Conservation (phyloP, 2,329 filamentous ascomycete species). For the Xylariomycetidae sp. region DNA sequence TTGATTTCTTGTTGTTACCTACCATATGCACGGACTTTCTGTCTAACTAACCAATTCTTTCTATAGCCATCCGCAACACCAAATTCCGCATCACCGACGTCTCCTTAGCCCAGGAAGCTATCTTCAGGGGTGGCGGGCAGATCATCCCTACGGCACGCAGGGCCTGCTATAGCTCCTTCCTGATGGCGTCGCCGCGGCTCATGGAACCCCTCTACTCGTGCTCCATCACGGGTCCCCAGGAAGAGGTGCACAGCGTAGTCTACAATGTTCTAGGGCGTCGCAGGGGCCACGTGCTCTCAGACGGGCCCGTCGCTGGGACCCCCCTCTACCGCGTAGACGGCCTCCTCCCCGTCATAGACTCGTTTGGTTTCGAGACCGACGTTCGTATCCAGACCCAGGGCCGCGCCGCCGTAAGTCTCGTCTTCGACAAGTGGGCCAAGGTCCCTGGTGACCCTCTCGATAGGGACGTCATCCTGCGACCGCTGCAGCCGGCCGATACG, state of each 20-base stretch:
- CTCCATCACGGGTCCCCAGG: slow-evolving; percentile 87
- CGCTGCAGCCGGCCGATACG: slow-evolving; percentile 80
- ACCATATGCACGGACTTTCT: no score
- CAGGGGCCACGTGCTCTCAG: slow-evolving; percentile 88
- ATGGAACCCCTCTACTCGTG: slow-evolving; percentile 97
- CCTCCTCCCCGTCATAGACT: slow-evolving; percentile 91
- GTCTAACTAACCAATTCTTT: no score
- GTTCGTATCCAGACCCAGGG: slow-evolving; percentile 94
- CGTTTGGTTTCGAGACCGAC: slow-evolving; percentile 97
- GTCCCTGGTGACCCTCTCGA: slow-evolving; percentile 95
- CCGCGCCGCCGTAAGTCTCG: slow-evolving; percentile 81
- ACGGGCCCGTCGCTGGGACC: slow-evolving; percentile 89
- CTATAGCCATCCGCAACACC: slow-evolving; percentile 83
- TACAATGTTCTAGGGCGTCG: slow-evolving; percentile 89
- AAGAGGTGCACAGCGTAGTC: slow-evolving; percentile 78
- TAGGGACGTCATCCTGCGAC: slow-evolving; percentile 73
- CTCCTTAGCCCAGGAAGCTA: slow-evolving; percentile 79
- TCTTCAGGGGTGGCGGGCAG: slow-evolving; percentile 92
- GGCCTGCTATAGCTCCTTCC: slow-evolving; percentile 91
- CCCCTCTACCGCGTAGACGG: slow-evolving; percentile 90
- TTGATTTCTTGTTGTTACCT: no score
- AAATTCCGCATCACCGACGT: slow-evolving; percentile 97
- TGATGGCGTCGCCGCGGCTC: slow-evolving; percentile 91
- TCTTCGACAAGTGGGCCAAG: slow-evolving; percentile 94
- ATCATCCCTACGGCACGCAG: slow-evolving; percentile 93